Evolutionary conservation across 2,329 filamentous ascomycete species (phyloP), one percentile per base, ranked within the genome.

Genomic region (Neonectria ditissima): DNA sequence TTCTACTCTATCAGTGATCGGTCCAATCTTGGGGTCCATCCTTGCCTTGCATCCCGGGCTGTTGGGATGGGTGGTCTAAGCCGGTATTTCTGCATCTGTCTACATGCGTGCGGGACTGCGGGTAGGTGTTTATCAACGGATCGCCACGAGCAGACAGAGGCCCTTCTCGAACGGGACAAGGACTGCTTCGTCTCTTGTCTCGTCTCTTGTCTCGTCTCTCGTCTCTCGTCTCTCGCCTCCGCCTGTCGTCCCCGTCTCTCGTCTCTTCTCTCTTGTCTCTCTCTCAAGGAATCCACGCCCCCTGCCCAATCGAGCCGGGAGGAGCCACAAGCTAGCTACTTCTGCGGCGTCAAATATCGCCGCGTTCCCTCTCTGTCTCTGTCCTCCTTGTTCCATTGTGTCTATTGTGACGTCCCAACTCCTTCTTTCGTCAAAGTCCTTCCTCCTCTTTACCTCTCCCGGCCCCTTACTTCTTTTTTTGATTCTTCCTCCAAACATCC

Each of bases 321-420:
- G 30, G 68, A 72, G 62, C 50, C 60, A 70, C 67, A 71, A 73
- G 67, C 68, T 57, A 73, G 67, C 68, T 57, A 59, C 62, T 69
- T 54, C 66, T 62, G 69, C 67, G 67, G 45, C 57, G 59, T 71
- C 70, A 73, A 69, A 72, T 73, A 67, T 73, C 68, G 65, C 69
- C 62, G 65, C 59, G 59, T 62, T 54, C 66, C 65, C 65, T 68
- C n/a, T 48, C 26, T 55, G 64, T 68, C n/a, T 48, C 26, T 55
- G 64, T 50, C 69, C 67, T 52, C 64, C 63, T 70, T 63, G 67
- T 65, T 59, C 68, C 51, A 73, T 74, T 73, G 65, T 73, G 60
- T 65, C 70, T 66, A 74, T 74, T 73, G 71, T 73, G 61, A 71
- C 64, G 56, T 65, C 63, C 62, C 62, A 69, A 20, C 47, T 65